Percentiles rank a stretch among this genome's conserved stretches.
phyloP scores from a whole-genome alignment of 805 yeast genomes.

The Monosporozyma aquatica region DNA sequence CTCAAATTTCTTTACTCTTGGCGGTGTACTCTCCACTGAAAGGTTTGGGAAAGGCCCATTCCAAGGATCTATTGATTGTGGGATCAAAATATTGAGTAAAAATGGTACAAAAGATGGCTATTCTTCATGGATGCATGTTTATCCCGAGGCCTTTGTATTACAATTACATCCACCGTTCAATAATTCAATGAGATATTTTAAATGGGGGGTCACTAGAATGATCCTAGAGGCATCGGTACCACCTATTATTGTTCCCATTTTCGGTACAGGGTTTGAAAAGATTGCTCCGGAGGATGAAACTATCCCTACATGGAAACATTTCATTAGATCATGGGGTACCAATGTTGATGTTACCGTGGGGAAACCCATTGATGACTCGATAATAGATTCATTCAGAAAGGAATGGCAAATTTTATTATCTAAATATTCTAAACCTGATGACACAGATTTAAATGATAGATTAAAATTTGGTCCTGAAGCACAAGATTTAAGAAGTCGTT shows the following conservation, averaged over 20 bases:
- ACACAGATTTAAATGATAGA: constrained; percentile 49
- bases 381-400: constrained; percentile 50
- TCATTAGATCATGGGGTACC: constrained; percentile 58
- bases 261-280: constrained; percentile 76
- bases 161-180: constrained; percentile 71
- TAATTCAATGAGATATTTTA: constrained; percentile 87
- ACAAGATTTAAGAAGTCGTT: constrained; percentile 51
- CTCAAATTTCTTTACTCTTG: constrained; percentile 66
- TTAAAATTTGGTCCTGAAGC: constrained; percentile 59
- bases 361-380: constrained; percentile 50
- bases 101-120: constrained; percentile 57
- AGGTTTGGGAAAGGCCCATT: constrained; percentile 91
- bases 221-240: constrained; percentile 73
- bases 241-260: constrained; percentile 84
- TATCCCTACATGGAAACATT: constrained; percentile 42
- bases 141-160: constrained; percentile 90
- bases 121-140: constrained; percentile 87
- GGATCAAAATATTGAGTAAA: constrained; percentile 67
- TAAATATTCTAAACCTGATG: constrained; percentile 40
- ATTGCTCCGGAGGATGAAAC: constrained; percentile 69
- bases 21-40: constrained; percentile 79
- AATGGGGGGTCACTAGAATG: constrained; percentile 88
- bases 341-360: constrained; percentile 67
- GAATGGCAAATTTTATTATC: constrained; percentile 62
- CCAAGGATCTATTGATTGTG: constrained; percentile 84